Evolutionary conservation across 352 stramenopile species (phyloP).

Genomic region (Phytophthora capsici): DNA sequence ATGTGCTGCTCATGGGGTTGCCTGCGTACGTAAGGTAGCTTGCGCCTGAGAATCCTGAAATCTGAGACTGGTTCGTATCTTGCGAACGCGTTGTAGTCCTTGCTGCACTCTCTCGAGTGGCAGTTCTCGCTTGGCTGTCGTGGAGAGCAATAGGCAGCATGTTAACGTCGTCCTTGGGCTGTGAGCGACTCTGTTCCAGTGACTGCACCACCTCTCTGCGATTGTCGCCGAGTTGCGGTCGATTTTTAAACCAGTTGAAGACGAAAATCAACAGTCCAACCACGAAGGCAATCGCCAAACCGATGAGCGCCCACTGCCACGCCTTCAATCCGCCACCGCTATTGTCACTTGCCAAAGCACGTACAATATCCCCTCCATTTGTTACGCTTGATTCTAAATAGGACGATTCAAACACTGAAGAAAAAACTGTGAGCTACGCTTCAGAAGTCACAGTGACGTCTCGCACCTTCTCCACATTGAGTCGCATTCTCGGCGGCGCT

Average conservation of each 20-base stretch:
- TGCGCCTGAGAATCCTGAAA: constrained; percentile 46
- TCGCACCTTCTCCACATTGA: constrained; percentile 17
- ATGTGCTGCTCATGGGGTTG: constrained; percentile 34
- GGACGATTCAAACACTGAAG: not conserved
- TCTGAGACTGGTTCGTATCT: constrained; percentile 51
- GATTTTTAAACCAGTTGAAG: constrained; percentile 61
- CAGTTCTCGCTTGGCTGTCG: constrained; percentile 29
- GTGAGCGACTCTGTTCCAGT: constrained; percentile 34
- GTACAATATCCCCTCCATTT: not conserved
- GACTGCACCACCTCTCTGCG: constrained; percentile 38
- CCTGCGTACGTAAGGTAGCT: constrained; percentile 55
- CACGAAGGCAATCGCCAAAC: constrained; percentile 35
- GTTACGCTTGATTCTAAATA: constrained; percentile 9
- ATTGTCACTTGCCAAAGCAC: constrained; percentile 12
- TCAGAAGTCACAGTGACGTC: not conserved
- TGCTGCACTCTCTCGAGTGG: constrained; percentile 27
- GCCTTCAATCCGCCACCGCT: constrained; percentile 22
- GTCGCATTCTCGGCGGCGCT: constrained; percentile 13
- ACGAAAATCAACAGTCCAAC: constrained; percentile 45
- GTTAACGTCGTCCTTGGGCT: constrained; percentile 37
- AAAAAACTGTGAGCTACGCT: constrained; percentile 1
- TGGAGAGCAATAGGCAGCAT: constrained; percentile 20
- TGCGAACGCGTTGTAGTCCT: constrained; percentile 27
- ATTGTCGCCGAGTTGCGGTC: constrained; percentile 39
- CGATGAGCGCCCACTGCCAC: constrained; percentile 51